A percentile compares a stretch with the other conserved stretches of the same genome.
Evolutionary conservation across 1,284 basidiomycete species (phyloP).

Genomic region (Cutaneotrichosporon arboriforme): DNA sequence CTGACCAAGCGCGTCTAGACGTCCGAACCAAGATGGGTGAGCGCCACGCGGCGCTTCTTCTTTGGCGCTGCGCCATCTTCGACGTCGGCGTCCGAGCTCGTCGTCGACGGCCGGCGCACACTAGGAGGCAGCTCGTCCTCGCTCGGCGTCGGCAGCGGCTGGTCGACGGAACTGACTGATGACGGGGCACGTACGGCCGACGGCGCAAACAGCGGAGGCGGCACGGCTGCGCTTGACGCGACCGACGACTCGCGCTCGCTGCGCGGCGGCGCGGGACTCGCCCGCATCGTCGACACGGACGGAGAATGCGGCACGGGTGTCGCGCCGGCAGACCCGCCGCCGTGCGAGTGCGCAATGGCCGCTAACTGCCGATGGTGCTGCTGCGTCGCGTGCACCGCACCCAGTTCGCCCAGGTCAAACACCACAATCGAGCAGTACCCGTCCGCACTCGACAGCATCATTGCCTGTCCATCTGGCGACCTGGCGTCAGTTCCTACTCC

Average conservation of each 20-base stretch:
- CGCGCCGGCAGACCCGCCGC: slow-evolving; percentile 15
- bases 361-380: slow-evolving; percentile 80
- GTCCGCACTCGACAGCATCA: slow-evolving; percentile 87
- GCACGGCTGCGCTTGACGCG: slow-evolving; percentile 18
- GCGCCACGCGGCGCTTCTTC: slow-evolving; percentile 80
- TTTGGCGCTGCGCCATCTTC: slow-evolving; percentile 48
- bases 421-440: slow-evolving; percentile 93
- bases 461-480: slow-evolving; percentile 90
- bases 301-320: slow-evolving; percentile 50
- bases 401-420: slow-evolving; percentile 74
- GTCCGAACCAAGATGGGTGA: slow-evolving; percentile 54
- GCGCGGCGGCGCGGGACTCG: slow-evolving; percentile 32
- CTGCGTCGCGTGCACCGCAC: slow-evolving; percentile 76
- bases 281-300: slow-evolving; percentile 48
- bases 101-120: slow-evolving; percentile 19
- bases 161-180: slow-evolving; percentile 27
- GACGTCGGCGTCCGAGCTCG: slow-evolving; percentile 3
- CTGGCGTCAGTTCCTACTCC: slow-evolving; percentile 51
- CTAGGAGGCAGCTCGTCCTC: slow-evolving; percentile 23
- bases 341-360: slow-evolving; percentile 74
- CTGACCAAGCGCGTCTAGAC: no score
- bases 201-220: slow-evolving; percentile 20
- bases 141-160: slow-evolving; percentile 32
- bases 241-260: slow-evolving; percentile 42
- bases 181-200: slow-evolving; percentile 17